Percentiles rank a stretch among this genome's conserved stretches.
Conservation (phyloP, 495 filamentous ascomycete species). For the Xylaria longipes region DNA sequence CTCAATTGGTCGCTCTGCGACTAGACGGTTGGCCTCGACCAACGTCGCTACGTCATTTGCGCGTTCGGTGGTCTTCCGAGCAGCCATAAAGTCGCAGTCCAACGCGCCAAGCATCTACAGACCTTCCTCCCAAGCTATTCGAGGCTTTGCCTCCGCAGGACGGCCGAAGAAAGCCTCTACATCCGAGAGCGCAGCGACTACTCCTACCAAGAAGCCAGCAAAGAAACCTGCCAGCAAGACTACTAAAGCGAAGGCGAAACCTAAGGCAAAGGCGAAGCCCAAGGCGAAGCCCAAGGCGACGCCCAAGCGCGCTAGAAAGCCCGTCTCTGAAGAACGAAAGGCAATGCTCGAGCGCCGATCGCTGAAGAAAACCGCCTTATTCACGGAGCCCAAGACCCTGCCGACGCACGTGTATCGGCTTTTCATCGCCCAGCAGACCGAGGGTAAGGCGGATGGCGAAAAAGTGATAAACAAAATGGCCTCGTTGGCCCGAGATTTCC, state of each 20-base stretch:
- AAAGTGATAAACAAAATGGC: neutral
- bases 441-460: neutral
- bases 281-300: conserved; percentile 24
- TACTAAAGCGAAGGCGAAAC: conserved; percentile 24
- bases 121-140: conserved; percentile 25
- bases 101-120: conserved; percentile 20
- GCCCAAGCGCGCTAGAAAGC: neutral
- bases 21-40: conserved; percentile 36
- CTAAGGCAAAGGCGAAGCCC: conserved; percentile 25
- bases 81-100: conserved; percentile 19
- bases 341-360: conserved; percentile 28
- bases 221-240: conserved; percentile 29
- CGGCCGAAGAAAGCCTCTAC: conserved; percentile 27
- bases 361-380: conserved; percentile 39
- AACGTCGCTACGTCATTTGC: conserved; percentile 26
- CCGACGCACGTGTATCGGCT: conserved; percentile 29
- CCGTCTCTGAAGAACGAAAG: conserved; percentile 34
- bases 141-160: conserved; percentile 37
- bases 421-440: conserved; percentile 29
- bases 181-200: conserved; percentile 32
- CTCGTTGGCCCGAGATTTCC: conserved; percentile 31
- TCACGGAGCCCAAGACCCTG: conserved; percentile 32
- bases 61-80: conserved; percentile 28
- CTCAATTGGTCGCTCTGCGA: conserved; percentile 43
- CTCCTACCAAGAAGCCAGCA: conserved; percentile 33